Conservation (phyloP, 2,329 filamentous ascomycete genomes). For the Cytospora piceicola region DNA sequence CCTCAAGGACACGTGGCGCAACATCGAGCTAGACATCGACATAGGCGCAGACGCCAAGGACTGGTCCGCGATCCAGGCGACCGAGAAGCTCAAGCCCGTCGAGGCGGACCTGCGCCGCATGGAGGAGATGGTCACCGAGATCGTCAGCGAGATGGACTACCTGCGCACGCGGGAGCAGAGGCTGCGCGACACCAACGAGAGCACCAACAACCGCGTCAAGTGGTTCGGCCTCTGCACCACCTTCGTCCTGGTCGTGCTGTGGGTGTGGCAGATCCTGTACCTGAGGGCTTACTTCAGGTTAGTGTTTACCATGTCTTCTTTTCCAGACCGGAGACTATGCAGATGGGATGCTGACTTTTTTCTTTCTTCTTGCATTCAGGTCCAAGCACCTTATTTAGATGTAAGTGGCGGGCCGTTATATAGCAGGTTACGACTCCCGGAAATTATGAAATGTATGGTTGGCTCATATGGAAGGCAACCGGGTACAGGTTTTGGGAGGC, state of each 20-base stretch:
- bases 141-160: slow-evolving; percentile 96
- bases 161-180: slow-evolving; percentile 88
- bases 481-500: slow-evolving; percentile 25
- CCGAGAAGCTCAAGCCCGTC: slow-evolving; percentile 96
- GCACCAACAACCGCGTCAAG: slow-evolving; percentile 97
- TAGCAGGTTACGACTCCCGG: slow-evolving; percentile 32
- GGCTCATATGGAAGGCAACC: slow-evolving; percentile 20
- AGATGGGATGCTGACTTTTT: slow-evolving; percentile 20
- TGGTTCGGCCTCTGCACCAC: slow-evolving; percentile 97
- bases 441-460: slow-evolving; percentile 28
- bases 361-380: slow-evolving; percentile 41
- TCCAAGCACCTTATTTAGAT: slow-evolving; percentile 72
- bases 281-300: slow-evolving; percentile 94
- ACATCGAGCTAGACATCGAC: slow-evolving; percentile 91
- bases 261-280: slow-evolving; percentile 97
- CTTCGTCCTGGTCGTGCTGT: slow-evolving; percentile 84
- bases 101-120: slow-evolving; percentile 93
- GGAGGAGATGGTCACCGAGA: slow-evolving; percentile 86
- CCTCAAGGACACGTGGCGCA: slow-evolving; percentile 61
- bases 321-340: too few relatives aligned
- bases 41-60: slow-evolving; percentile 97
- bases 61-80: slow-evolving; percentile 94
- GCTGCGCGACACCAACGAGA: slow-evolving; percentile 98
- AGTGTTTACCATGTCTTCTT: slow-evolving; percentile 15
- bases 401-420: slow-evolving; percentile 1